These are phyloP conservation scores for Ceratocystis papillata DNA, from an alignment of 2,329 filamentous ascomycete species.

Conservation along the genomic window DNA sequence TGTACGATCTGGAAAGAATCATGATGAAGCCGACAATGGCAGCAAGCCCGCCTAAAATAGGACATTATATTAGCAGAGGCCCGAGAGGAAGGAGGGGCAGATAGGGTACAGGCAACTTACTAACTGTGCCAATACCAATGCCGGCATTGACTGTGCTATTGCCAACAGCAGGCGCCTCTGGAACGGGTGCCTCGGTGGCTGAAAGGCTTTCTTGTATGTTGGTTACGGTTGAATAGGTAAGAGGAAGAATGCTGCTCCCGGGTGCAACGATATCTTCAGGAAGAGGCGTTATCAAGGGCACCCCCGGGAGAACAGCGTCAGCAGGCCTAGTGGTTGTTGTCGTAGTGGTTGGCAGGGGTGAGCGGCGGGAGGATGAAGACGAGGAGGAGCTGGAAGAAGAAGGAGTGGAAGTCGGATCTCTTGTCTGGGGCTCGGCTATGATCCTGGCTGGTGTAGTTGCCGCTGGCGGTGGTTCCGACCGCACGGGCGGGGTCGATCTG, in stretches of 20 bases:
- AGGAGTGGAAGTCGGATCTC: not conserved
- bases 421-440: not conserved
- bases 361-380: not conserved
- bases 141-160: constrained; percentile 17
- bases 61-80: not conserved
- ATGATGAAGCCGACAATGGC: constrained; percentile 22
- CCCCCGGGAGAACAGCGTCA: not conserved
- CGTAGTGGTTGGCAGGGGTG: not conserved
- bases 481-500: not conserved
- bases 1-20: constrained; percentile 19
- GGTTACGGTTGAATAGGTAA: constrained; percentile 19
- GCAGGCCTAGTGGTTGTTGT: not conserved
- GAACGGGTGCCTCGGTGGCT: constrained; percentile 1
- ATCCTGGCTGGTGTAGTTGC: not conserved
- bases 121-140: constrained; percentile 21
- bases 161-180: not conserved
- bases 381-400: not conserved
- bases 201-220: constrained; percentile 18
- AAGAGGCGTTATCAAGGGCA: constrained; percentile 14
- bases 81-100: not conserved
- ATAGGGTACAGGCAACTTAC: not conserved
- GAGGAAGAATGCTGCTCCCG: constrained; percentile 3
- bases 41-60: constrained; percentile 17
- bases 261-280: constrained; percentile 11
- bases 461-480: not conserved